Base-by-base conservation (phyloP, 179 eudicot species). In the Heliamphora ciliata region DNA sequence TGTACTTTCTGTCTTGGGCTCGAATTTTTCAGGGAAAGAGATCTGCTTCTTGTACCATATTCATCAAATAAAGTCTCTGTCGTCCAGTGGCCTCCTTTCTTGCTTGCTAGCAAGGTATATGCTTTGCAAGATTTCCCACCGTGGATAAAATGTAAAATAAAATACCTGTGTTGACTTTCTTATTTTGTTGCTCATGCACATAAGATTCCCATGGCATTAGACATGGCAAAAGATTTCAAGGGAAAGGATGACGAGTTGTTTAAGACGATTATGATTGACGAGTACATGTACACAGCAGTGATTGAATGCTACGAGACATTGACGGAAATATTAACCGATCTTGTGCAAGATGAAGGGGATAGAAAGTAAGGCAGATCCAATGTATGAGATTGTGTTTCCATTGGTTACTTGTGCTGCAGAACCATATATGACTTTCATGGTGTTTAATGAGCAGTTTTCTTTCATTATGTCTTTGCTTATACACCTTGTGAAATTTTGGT, bases 71-170 rank as follows among this genome's bases (percentile, higher is more conserved):
- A 80, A 78, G 90, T 95, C 82, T 85, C 97, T 67, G 98, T 93
- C 51, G 93, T 97, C 85, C 98, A 93, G 89, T 97, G 99, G 99
- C 99, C 99, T 86, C 99, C 99, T 83, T 97, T 97, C 85, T 90
- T 97, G 89, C 96, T 97, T 81, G 98, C 99, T 83, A 97, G 99
- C 84, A 97, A 95, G 98, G 99, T 95, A 80, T 14, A 52, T 56
- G 18, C 64, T 44, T 46, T 79, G 67, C 87, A 83, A 18, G 70
- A 65, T 80, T 18, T 79, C 65, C 60, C 78, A 81, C 71, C 3
- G 82, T 51, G 6, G 46, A 72, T 47, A 63, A 50, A 17, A 78
- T 73, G 46, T 74, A 10, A 24, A 75, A 59, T 31, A 8, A 76
- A n/a, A 52, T 79, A 56, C 46, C 68, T 59, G 68, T 50, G 47